Base-by-base conservation (phyloP, 495 filamentous ascomycete species). In the Acidomyces sp. region DNA sequence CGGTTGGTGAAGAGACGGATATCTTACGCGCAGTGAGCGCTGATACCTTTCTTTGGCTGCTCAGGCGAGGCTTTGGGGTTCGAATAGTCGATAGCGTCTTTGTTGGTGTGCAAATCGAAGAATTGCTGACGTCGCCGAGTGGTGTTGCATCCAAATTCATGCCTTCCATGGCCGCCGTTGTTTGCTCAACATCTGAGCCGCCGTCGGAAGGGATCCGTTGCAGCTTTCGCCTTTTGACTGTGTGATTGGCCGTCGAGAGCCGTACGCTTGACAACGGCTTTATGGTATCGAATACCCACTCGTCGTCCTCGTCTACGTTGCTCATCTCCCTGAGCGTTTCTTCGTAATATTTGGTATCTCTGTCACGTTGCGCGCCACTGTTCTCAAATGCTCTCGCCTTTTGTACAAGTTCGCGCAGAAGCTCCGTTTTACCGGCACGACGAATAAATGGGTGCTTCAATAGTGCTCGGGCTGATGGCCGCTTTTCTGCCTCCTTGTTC, bases 271-370 rank as follows among this genome's bases (percentile, higher is more conserved):
- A 21, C n/a, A 28, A 12, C 4, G 48, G 51, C 56, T 82, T 88
- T 50, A 99, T 74, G 0, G 90, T 99, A 52, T 95, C 90, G 54
- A 99, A 99, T n/a, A 95, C 78, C 90, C 90, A 99, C 37, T 83
- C 83, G 50, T 93, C 86, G 13, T 79, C 68, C 54, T 67, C 77
- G 40, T 38, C 27, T n/a, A 39, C 34, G 19, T 42, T 15, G 39
- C 38, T 40, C 43, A 41, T 49, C 26, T 46, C 72, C 61, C 59
- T 72, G 63, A 92, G 64, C 18, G 84, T 92, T 66, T 93, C 87
- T 46, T 92, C 85, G 59, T 95, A 95, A 55, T 82, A 87, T 45
- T 77, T 75, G 61, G 42, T 64, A 53, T 63, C 68, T 43, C 59
- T 70, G 62, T 56, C 66, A 72, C 54, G 73, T 65, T 28, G 77